Percentiles rank a stretch among this genome's conserved stretches.
Conservation (phyloP, 2,329 filamentous ascomycete genomes). For the Bipolaris sorokiniana region DNA sequence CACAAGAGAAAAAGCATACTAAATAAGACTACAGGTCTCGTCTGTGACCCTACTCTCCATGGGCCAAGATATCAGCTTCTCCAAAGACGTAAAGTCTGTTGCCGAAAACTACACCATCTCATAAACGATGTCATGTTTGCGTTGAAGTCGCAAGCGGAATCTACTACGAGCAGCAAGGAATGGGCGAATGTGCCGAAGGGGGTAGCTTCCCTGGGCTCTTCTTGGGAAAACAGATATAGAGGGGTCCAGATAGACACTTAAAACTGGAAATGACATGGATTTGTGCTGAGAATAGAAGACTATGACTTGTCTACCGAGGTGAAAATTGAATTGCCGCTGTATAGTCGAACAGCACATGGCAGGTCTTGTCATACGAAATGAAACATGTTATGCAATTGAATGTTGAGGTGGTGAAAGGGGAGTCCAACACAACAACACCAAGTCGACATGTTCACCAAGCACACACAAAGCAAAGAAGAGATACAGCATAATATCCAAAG, state of each 20-base stretch:
- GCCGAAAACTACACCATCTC: conserved; percentile 80
- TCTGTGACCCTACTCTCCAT: conserved; percentile 75
- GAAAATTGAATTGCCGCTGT: too few relatives aligned
- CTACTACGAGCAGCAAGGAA: too few relatives aligned
- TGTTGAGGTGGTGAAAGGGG: too few relatives aligned
- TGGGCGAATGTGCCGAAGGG: background rate
- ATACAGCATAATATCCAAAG: too few relatives aligned
- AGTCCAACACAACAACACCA: too few relatives aligned
- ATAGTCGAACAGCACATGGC: too few relatives aligned
- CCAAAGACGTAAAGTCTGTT: conserved; percentile 78
- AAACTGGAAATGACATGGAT: conserved; percentile 5
- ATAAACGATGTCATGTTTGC: conserved; percentile 51
- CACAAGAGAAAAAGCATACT: conserved; percentile 5
- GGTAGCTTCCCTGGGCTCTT: background rate
- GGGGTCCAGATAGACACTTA: background rate
- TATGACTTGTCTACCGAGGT: too few relatives aligned
- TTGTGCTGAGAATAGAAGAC: background rate
- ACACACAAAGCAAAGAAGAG: too few relatives aligned
- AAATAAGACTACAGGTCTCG: conserved; percentile 61
- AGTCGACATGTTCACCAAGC: too few relatives aligned
- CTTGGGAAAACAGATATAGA: background rate
- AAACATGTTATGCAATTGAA: too few relatives aligned
- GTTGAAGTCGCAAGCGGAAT: background rate
- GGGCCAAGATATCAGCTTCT: conserved; percentile 80
- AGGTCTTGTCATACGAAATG: too few relatives aligned